Evolutionary conservation across 192 early-diverging fungal species (phyloP), one percentile per base, ranked within the genome.

Genomic region (Ambispora gerdemannii): DNA sequence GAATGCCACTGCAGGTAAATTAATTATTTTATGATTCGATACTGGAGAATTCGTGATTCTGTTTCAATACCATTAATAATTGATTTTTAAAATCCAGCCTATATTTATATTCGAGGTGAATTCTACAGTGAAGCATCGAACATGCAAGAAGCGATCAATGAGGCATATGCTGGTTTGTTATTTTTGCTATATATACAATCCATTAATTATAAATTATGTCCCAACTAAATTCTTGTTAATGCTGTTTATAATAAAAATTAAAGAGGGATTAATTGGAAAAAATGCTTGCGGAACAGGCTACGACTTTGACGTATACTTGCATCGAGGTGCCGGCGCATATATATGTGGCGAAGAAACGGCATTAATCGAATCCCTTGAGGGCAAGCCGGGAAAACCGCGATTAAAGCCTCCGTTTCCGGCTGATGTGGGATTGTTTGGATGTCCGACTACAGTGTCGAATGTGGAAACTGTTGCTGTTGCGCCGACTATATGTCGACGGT

Each of bases 381-480:
- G 96, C 63, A 97, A 97, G 83, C 92, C 93, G 72, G 96, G 96
- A n/a, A 98, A 98, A 85, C 96, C 96, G 19, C 87, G 96, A 69
- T 75, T 98, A 74, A 98, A 98, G 91, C 96, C 96, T 47, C 96
- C 96, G 60, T 98, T 98, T 89, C 96, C 96, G 32, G 96, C 96
- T 71, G 95, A 98, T 76, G 92, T 95, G 11, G 96, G 96, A 68
- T 85, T 98, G 47, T 98, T 98, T 71, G 96, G 96, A 31, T 98
- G 96, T 83, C 96, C 96, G 22, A 97, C 96, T 17, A 98, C 96
- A n/a, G 96, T 98, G n/a, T 90, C 94, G 33, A 98, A 98, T 74
- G 96, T 98, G 33, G 96, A 98, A 79, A 98, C 96, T 55, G 92
- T 98, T n/a, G 93, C 96, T 22, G 96, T 95, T 10, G 95, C 96